Percentiles rank a stretch among this genome's conserved stretches.
phyloP scores from a whole-genome alignment of 768 basidiomycete genomes.

The Russula brevipes region DNA sequence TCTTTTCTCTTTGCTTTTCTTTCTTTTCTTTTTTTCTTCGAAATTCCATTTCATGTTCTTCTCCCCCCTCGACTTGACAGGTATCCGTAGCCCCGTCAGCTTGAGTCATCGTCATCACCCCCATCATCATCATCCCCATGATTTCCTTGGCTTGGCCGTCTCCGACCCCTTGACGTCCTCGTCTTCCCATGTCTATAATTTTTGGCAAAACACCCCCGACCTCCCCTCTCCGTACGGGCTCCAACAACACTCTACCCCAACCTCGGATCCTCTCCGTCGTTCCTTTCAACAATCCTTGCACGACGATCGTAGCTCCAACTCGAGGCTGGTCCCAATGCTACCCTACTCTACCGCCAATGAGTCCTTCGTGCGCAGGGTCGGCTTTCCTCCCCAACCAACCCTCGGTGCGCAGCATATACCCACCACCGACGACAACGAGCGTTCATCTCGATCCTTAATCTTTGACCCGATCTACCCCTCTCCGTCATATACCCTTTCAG shows the following conservation, averaged over 20 bases:
- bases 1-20: not conserved
- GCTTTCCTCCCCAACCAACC: not conserved
- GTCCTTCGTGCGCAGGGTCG: not conserved
- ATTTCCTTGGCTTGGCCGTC: not conserved
- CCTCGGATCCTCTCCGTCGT: constrained; percentile 11
- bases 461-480: constrained; percentile 17
- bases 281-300: constrained; percentile 10
- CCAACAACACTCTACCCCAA: not conserved
- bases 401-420: constrained; percentile 4
- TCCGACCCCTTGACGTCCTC: not conserved
- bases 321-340: constrained; percentile 20
- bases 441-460: constrained; percentile 15
- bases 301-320: constrained; percentile 14
- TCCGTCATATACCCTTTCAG: constrained; percentile 22
- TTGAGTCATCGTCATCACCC: not conserved
- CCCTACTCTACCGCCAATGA: constrained; percentile 12
- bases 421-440: constrained; percentile 1
- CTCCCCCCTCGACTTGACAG: constrained; percentile 11
- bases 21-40: constrained; percentile 2
- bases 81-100: not conserved
- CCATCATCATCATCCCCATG: constrained; percentile 4
- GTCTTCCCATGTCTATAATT: constrained; percentile 13
- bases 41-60: constrained; percentile 12
- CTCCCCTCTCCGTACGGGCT: constrained; percentile 7
- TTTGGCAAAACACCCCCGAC: constrained; percentile 14